A percentile compares a stretch with the other conserved stretches of the same genome.
phyloP scores from a whole-genome alignment of 305 asterid species.

The Fraxinus angustifolia region DNA sequence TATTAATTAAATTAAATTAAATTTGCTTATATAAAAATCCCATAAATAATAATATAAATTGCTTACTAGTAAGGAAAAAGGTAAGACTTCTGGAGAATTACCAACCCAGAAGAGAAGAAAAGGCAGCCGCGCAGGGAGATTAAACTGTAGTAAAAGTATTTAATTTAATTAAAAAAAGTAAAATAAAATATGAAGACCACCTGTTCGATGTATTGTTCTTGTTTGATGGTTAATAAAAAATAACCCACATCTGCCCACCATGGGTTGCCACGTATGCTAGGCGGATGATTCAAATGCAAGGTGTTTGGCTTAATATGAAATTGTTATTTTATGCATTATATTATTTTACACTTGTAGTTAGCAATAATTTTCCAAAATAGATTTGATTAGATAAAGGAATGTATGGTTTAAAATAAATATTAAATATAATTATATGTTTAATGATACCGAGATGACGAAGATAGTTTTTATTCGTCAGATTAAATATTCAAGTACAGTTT shows the following conservation, averaged over 20 bases:
- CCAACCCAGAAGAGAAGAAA: conserved; percentile 10
- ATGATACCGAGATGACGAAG: neutral
- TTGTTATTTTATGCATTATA: neutral
- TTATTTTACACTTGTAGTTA: neutral
- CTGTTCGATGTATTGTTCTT: conserved; percentile 19
- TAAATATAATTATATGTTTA: neutral
- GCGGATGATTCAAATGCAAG: neutral
- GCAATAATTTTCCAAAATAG: neutral
- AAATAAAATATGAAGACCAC: conserved; percentile 10
- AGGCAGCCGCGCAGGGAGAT: neutral
- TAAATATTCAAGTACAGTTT: neutral
- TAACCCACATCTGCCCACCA: neutral
- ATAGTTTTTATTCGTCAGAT: neutral
- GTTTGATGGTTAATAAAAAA: neutral
- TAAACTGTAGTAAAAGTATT: neutral
- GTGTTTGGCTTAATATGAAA: neutral
- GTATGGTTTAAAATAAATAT: neutral
- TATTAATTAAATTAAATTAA: neutral
- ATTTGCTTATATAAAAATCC: neutral
- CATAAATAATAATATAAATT: conserved; percentile 7
- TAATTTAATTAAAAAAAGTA: neutral
- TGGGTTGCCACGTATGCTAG: neutral
- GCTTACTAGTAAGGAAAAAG: conserved; percentile 33
- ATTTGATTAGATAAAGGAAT: neutral
- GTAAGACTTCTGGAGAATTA: conserved; percentile 19